Conservation (phyloP, 1,284 basidiomycete species). For the Puccinia novopanici region DNA sequence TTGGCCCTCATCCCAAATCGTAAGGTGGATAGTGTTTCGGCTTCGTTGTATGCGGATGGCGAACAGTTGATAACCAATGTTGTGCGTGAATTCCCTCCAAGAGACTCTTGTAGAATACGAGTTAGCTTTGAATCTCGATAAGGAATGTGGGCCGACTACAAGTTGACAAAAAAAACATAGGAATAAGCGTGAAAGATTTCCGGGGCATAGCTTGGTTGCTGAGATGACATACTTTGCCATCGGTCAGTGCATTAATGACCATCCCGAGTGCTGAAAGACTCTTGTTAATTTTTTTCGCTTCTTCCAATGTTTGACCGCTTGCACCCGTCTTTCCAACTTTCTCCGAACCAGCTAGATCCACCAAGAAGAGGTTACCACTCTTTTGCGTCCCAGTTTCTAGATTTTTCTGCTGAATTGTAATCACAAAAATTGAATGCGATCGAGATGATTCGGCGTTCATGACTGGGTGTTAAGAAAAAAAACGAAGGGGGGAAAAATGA, state of each 20-base stretch:
- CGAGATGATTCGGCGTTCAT: conserved; percentile 99
- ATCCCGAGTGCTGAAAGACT: conserved; percentile 94
- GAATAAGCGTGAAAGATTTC: neutral
- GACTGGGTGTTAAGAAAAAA: conserved; percentile 64
- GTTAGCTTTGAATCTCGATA: conserved; percentile 99
- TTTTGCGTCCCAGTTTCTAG: conserved; percentile 91
- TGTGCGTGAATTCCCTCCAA: conserved; percentile 97
- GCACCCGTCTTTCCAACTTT: conserved; percentile 99
- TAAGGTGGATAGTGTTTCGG: conserved; percentile 94
- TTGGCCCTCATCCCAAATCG: conserved; percentile 96
- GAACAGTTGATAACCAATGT: conserved; percentile 99
- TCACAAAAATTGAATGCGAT: conserved; percentile 98
- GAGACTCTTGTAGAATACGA: conserved; percentile 97
- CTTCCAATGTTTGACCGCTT: conserved; percentile 96
- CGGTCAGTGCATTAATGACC: conserved; percentile 98
- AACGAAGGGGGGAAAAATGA: neutral
- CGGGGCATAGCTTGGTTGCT: neutral
- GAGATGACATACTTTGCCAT: conserved; percentile 72
- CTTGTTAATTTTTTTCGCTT: conserved; percentile 99
- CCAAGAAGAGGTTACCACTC: conserved; percentile 93
- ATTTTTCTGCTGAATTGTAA: conserved; percentile 94
- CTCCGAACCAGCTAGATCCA: conserved; percentile 97
- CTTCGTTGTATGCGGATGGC: conserved; percentile 92
- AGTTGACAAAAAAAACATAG: conserved; percentile 58
- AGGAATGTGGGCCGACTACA: conserved; percentile 89